Evolutionary conservation across 2,329 filamentous ascomycete species (phyloP), one percentile per base, ranked within the genome.

Genomic region (Arachnopeziza araneosa): DNA sequence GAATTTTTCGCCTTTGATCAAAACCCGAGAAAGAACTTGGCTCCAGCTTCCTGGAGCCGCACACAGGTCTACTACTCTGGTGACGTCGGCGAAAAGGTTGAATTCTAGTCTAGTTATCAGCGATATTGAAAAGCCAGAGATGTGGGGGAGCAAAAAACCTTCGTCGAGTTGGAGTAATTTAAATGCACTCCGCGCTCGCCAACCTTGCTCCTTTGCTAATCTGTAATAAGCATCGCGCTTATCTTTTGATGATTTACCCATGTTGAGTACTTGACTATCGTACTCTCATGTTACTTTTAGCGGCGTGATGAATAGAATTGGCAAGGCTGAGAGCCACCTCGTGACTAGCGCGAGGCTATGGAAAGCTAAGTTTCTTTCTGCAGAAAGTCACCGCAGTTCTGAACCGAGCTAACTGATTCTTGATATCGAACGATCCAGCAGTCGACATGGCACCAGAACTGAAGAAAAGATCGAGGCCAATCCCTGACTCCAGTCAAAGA

Each of bases 161-260:
- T 88, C 92, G 74, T 99, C 93, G 24, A 99, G 85, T 75, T 99
- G 95, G 14, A 99, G 85, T 24, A 99, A 84, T 76, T 99, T 99
- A 80, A 97, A 99, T 9, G 95, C 95, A 67, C 92, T 96, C 60
- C 95, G 85, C 26, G 95, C 95, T 44, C 95, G 90, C 93, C 95
- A 99, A 65, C 96, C 96, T 79, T 99, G 95, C 75, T 99, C 95
- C 77, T 99, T 99, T 21, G 95, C 95, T 9, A 99, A 89, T 57
- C 95, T 86, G 72, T 99, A 99, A 77, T 99, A 99, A 52, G 93
- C 93, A 75, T 99, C 95, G 57, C 95, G 90, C 78, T 99, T 99
- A 73, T 99, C 95, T 76, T 99, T 99, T 54, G 93, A 98, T 1
- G 95, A 96, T 75, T 98, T 98, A 1, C 93, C 93, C 93, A 96